Evolutionary conservation across 768 basidiomycete species (phyloP).

Genomic region (Gelatoporia subvermispora): DNA sequence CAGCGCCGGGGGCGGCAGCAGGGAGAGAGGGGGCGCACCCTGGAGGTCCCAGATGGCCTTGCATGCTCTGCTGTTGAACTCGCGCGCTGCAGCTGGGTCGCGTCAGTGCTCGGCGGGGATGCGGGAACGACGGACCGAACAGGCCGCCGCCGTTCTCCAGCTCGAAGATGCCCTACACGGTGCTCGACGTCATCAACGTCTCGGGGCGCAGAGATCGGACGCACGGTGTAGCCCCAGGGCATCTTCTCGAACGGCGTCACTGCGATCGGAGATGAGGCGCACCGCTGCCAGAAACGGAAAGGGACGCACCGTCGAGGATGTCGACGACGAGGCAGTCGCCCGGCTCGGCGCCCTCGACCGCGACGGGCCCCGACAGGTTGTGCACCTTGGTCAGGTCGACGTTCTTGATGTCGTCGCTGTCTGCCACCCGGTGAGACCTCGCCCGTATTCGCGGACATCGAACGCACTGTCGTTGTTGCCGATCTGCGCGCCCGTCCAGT

Average conservation of each 20-base stretch:
- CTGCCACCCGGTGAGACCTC: conserved; percentile 24
- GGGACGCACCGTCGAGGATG: conserved; percentile 59
- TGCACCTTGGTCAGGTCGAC: conserved; percentile 64
- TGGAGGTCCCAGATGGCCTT: conserved; percentile 84
- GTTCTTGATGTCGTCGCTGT: conserved; percentile 61
- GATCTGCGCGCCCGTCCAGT: conserved; percentile 79
- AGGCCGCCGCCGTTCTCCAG: conserved; percentile 68
- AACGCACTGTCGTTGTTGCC: conserved; percentile 66
- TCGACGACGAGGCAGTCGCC: conserved; percentile 79
- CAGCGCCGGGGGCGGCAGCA: no score
- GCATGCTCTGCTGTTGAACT: conserved; percentile 65
- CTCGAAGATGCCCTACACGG: conserved; percentile 62
- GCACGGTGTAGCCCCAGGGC: conserved; percentile 78
- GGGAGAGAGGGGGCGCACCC: conserved; percentile 34
- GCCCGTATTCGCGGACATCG: neutral
- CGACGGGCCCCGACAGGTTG: conserved; percentile 73
- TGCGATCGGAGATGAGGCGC: conserved; percentile 16
- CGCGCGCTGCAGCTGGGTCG: conserved; percentile 36
- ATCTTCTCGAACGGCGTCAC: conserved; percentile 66
- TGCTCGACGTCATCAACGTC: no score
- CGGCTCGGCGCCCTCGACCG: conserved; percentile 70
- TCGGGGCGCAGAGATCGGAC: conserved; percentile 5
- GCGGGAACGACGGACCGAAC: conserved; percentile 41
- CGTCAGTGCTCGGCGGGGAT: neutral
- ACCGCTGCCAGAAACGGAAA: neutral